Evolutionary conservation across 2,329 filamentous ascomycete genomes (phyloP), one percentile per base, ranked within the genome.

Genomic region (Cladosporium sp.): DNA sequence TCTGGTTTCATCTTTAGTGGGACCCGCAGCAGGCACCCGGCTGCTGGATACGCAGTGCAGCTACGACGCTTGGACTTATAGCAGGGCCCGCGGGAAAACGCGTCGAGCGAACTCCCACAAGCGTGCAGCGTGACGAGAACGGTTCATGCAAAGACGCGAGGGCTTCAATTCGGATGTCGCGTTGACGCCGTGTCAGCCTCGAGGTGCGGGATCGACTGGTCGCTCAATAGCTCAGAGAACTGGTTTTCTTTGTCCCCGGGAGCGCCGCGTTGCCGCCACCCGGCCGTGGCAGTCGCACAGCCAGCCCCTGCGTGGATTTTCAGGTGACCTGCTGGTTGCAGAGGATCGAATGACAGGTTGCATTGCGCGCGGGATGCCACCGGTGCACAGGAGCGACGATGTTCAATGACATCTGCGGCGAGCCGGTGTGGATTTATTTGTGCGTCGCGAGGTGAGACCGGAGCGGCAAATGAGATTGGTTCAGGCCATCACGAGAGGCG

Each of bases 351-450:
- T 49, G 46, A 49, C 46, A 49, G 46, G 38, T 49, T 38, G 32
- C 38, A 49, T 49, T 22, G 35, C 11, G 35, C 35, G 16, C n/a
- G n/a, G 16, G 31, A 13, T 33, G 38, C 19, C n/a, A 22, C 22
- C n/a, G 46, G 37, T 14, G 18, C 38, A 49, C 46, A 43, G n/a
- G 31, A 42, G 37, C 14, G 35, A 38, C 18, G 18, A 28, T 28
- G 22, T 1, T 41, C 16, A 38, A 49, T 49, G 38, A 49, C 46
- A 49, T 49, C 46, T 49, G 46, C 46, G 46, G 46, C 46, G 46
- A 49, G 46, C 46, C 46, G 43, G 38, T 49, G 46, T 49, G 37
- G 37, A 42, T 49, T 49, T 49, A 43, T 49, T 49, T 43, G 46
- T 49, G 46, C 46, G 46, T 8, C 31, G 35, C 22, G n/a, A 33